phyloP scores from a whole-genome alignment of 306 rosid species.

The Senna tora region DNA sequence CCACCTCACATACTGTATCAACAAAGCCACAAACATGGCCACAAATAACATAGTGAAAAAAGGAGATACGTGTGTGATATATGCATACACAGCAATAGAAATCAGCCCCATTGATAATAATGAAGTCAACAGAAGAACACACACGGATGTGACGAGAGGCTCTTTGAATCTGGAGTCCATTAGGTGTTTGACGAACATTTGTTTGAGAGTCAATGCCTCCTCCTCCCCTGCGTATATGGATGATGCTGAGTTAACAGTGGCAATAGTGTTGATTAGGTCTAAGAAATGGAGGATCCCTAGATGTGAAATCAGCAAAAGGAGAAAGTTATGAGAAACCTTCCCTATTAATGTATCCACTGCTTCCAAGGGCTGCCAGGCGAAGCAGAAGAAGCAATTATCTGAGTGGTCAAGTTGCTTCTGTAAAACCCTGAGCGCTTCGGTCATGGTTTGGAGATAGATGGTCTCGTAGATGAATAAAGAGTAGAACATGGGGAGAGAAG shows the following conservation, averaged over 20 bases:
- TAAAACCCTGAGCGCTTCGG: slow-evolving; percentile 6
- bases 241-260: slow-evolving; percentile 33
- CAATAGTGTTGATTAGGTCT: slow-evolving; percentile 15
- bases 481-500: slow-evolving; percentile 26
- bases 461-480: slow-evolving; percentile 28
- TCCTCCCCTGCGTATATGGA: slow-evolving; percentile 1
- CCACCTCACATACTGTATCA: slow-evolving; percentile 28
- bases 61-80: not conserved
- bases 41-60: not conserved
- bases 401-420: not conserved
- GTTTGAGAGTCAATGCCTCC: slow-evolving; percentile 1
- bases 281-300: slow-evolving; percentile 36
- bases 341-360: not conserved
- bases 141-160: slow-evolving; percentile 35
- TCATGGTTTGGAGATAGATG: slow-evolving; percentile 9
- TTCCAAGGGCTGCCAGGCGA: not conserved
- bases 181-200: slow-evolving; percentile 29
- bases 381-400: slow-evolving; percentile 10
- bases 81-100: not conserved
- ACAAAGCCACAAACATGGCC: slow-evolving; percentile 23
- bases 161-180: slow-evolving; percentile 36
- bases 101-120: not conserved
- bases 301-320: slow-evolving; percentile 3
- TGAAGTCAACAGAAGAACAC: slow-evolving; percentile 15
- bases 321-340: slow-evolving; percentile 19